Evolutionary conservation across 2,329 filamentous ascomycete species (phyloP).

Genomic region (Davidsoniella australis): DNA sequence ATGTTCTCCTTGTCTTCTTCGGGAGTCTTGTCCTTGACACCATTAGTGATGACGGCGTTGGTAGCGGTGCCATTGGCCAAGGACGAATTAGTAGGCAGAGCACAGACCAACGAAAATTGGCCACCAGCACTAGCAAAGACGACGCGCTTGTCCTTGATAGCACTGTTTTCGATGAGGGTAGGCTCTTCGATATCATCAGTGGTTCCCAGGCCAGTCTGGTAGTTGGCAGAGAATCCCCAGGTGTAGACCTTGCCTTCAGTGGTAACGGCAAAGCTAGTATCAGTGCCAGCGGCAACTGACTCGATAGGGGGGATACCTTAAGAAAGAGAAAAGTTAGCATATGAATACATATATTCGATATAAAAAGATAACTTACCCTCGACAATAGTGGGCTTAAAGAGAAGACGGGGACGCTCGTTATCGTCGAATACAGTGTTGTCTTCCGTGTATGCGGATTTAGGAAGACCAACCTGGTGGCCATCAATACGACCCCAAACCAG

Average conservation of each 20-base stretch:
- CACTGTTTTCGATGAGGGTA: constrained; percentile 54
- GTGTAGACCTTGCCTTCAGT: constrained; percentile 54
- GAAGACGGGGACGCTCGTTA: constrained; percentile 44
- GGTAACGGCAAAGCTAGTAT: constrained; percentile 59
- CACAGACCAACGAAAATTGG: constrained; percentile 56
- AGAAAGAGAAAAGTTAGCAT: not conserved
- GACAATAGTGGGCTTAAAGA: constrained; percentile 26
- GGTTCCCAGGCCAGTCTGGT: constrained; percentile 61
- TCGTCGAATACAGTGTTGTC: constrained; percentile 46
- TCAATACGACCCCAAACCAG: constrained; percentile 44
- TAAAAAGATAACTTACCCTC: constrained; percentile 14
- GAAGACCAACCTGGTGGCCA: constrained; percentile 36
- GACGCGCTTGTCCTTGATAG: constrained; percentile 57
- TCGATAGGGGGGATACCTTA: constrained; percentile 12
- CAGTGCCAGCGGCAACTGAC: constrained; percentile 44
- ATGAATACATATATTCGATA: not conserved
- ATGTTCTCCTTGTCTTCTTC: constrained; percentile 9
- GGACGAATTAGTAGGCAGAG: constrained; percentile 19
- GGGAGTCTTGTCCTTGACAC: constrained; percentile 5
- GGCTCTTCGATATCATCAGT: constrained; percentile 47
- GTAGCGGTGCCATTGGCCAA: constrained; percentile 14
- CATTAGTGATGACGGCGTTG: constrained; percentile 18
- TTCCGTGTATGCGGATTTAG: constrained; percentile 29
- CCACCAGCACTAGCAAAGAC: constrained; percentile 73
- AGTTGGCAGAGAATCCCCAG: constrained; percentile 68